Evolutionary conservation across 108 stramenopile genomes (phyloP), one percentile per base, ranked within the genome.

Genomic region (Nitzschia sp.): DNA sequence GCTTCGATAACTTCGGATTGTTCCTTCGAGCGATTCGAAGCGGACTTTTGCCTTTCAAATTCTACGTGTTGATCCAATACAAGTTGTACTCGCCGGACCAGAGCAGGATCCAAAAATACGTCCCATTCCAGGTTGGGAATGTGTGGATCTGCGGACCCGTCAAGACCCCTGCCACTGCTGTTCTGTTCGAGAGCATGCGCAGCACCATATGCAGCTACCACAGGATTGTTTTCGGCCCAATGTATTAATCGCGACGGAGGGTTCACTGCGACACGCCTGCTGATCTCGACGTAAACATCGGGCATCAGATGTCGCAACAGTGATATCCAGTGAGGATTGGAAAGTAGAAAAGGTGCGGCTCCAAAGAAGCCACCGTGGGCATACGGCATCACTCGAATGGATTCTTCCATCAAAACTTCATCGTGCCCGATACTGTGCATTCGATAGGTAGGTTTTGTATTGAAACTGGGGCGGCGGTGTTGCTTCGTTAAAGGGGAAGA

Each of bases 211-310:
- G 92, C 92, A 28, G 92, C 92, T 11, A 93, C 92, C 19, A 94
- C 90, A 36, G 93, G 93, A 79, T 94, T 94, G 68, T 94, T 91
- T 67, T 94, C 93, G 2, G 90, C 93, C 93, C 93, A 94, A 64
- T 94, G 93, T 53, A 94, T 94, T 17, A 91, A 63, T 62, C 71
- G 67, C 15, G 86, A 80, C 0, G 84, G 82, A 26, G 86, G 85
- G 13, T 77, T 45, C 5, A 35, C 17, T 1, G 41, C 63, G 28
- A 91, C 82, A 61, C 90, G 88, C 26, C 82, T 79, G 2, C 80
- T 77, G 59, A 94, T 88, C 72, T 91, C 90, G 22, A 90, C 85
- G 62, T 90, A 94, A 0, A 94, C 93, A 72, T 91, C 90, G 2
- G 93, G 93, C 87, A 91, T 87, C 46, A 94, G 69, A 9, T 77